Conservation (phyloP, 768 basidiomycete species). For the Scleroderma bovista region DNA sequence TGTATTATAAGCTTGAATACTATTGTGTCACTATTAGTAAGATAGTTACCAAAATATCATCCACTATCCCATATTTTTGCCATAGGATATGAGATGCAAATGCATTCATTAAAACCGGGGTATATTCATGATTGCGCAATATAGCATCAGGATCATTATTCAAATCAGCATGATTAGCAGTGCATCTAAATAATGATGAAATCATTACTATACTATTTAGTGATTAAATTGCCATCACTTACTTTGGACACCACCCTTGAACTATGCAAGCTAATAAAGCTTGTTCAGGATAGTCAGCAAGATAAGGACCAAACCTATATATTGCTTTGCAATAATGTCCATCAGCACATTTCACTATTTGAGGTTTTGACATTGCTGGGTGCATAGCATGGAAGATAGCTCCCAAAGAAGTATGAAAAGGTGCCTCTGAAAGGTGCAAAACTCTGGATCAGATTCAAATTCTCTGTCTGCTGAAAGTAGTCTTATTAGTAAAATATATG, state of each 20-base stretch:
- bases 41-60: conserved; percentile 26
- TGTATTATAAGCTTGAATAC: background rate
- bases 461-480: too few species aligned
- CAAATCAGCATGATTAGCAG: conserved; percentile 15
- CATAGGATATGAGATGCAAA: conserved; percentile 27
- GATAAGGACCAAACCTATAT: conserved; percentile 33
- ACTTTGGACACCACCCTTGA: conserved; percentile 34
- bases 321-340: conserved; percentile 25
- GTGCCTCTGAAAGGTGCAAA: conserved; percentile 24
- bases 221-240: conserved; percentile 1
- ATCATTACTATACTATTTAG: conserved; percentile 5
- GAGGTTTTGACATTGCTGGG: conserved; percentile 22
- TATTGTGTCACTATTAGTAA: background rate
- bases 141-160: conserved; percentile 15
- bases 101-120: conserved; percentile 12
- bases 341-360: conserved; percentile 23
- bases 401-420: conserved; percentile 27
- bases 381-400: conserved; percentile 19
- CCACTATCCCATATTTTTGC: conserved; percentile 30
- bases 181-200: conserved; percentile 18
- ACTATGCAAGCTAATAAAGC: conserved; percentile 27
- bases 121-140: conserved; percentile 19
- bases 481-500: too few species aligned
- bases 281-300: conserved; percentile 39
- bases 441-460: conserved; percentile 10